Evolutionary conservation across 78 protist species (phyloP).

Genomic region (Isochrysis galbana): DNA sequence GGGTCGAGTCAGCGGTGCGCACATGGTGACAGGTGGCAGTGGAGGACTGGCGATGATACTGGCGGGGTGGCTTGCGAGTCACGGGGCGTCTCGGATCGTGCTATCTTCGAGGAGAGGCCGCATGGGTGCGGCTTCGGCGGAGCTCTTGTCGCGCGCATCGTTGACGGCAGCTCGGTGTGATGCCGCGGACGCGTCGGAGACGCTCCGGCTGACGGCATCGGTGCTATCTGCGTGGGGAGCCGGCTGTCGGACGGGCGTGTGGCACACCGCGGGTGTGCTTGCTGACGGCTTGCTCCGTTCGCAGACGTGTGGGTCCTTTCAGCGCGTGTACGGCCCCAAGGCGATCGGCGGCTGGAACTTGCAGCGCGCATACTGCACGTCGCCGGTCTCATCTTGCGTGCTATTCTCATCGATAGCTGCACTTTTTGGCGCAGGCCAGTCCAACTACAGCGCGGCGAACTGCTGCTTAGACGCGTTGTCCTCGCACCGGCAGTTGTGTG

Average conservation of each 20-base stretch:
- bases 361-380: no score
- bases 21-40: slow-evolving; percentile 19
- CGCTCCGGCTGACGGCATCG: no score
- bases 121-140: slow-evolving; percentile 9
- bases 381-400: no score
- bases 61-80: slow-evolving; percentile 4
- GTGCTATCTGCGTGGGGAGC: no score
- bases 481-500: no score
- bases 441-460: no score
- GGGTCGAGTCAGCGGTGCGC: background rate
- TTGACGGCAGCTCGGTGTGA: slow-evolving; percentile 6
- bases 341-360: no score
- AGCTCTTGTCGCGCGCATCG: background rate
- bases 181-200: background rate
- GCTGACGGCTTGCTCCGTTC: slow-evolving; percentile 9
- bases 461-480: no score
- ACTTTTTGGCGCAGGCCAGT: no score
- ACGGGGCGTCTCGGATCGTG: background rate
- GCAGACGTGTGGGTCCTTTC: background rate
- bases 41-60: slow-evolving; percentile 11
- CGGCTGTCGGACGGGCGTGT: background rate
- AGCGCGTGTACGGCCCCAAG: background rate
- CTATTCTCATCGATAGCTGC: no score
- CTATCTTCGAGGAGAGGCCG: background rate
- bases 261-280: slow-evolving; percentile 31